These are phyloP conservation scores for Hordeum pubiflorum DNA, from an alignment of 202 grass and related monocot genomes.

Conservation along the genomic window DNA sequence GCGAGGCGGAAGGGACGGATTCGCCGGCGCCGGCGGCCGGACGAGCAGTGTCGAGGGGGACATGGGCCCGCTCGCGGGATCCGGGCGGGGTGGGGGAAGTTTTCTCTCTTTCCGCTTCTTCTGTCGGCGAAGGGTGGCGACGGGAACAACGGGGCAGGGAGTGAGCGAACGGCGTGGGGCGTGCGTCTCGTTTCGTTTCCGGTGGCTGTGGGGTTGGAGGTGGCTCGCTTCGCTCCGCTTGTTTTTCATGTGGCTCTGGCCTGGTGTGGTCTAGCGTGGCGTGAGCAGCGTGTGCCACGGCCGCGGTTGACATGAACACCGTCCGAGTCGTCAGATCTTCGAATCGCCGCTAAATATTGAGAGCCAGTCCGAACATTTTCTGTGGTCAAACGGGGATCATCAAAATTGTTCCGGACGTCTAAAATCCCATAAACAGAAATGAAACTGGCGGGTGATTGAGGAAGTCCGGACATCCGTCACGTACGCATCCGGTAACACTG, in stretches of 20 bases:
- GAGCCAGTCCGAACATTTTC: no score
- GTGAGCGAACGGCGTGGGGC: conserved; percentile 19
- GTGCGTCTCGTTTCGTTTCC: neutral
- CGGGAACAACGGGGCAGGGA: neutral
- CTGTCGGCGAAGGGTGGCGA: neutral
- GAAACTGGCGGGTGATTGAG: no score
- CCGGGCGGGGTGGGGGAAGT: neutral
- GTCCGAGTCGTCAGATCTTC: no score
- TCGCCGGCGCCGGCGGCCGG: conserved; percentile 34
- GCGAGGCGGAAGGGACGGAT: neutral
- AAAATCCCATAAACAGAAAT: no score
- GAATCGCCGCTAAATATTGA: no score
- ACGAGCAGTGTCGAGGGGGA: conserved; percentile 31
- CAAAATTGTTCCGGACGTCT: no score
- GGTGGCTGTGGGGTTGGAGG: conserved; percentile 17
- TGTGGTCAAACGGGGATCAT: no score
- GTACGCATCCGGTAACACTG: no score
- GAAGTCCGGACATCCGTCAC: no score
- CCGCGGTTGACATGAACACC: neutral
- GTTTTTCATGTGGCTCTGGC: neutral
- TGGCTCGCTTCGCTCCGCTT: neutral
- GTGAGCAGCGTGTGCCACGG: neutral
- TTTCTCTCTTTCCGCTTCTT: neutral
- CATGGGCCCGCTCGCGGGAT: conserved; percentile 10
- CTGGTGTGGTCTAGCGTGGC: neutral